Evolutionary conservation across 257 asterid species (phyloP).

Genomic region (Salvia hispanica): DNA sequence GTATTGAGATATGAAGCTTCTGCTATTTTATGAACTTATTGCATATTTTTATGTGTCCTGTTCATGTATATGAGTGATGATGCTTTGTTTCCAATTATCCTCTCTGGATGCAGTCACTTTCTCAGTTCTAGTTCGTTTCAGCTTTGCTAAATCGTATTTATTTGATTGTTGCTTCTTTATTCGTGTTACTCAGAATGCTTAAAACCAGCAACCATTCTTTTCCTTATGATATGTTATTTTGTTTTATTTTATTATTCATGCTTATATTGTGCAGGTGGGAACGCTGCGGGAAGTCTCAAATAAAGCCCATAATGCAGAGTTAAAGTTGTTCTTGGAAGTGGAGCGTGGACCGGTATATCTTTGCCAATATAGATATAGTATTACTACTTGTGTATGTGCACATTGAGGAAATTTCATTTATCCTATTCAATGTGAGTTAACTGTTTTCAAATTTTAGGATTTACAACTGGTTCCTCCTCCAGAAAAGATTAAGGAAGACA

Average conservation of each 20-base stretch:
- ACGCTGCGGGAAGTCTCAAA: conserved; percentile 88
- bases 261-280: conserved; percentile 69
- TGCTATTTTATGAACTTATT: conserved; percentile 13
- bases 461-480: conserved; percentile 68
- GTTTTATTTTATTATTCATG: conserved; percentile 9
- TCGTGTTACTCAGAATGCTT: conserved; percentile 15
- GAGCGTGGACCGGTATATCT: conserved; percentile 67
- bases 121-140: conserved; percentile 20
- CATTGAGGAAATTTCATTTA: background rate
- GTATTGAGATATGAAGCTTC: conserved; percentile 2
- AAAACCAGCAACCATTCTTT: background rate
- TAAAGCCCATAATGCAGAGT: conserved; percentile 85
- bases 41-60: conserved; percentile 2
- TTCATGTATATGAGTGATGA: background rate
- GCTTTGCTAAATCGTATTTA: conserved; percentile 6
- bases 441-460: conserved; percentile 51
- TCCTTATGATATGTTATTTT: background rate
- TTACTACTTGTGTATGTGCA: conserved; percentile 19
- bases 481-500: conserved; percentile 82
- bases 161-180: conserved; percentile 19
- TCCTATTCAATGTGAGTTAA: conserved; percentile 30
- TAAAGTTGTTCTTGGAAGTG: conserved; percentile 86
- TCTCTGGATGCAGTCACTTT: conserved; percentile 11
- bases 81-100: conserved; percentile 3
- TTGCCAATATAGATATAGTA: conserved; percentile 18